These are phyloP conservation scores for Boletus reticuloceps DNA, from an alignment of 768 basidiomycete species.

Conservation along the genomic window DNA sequence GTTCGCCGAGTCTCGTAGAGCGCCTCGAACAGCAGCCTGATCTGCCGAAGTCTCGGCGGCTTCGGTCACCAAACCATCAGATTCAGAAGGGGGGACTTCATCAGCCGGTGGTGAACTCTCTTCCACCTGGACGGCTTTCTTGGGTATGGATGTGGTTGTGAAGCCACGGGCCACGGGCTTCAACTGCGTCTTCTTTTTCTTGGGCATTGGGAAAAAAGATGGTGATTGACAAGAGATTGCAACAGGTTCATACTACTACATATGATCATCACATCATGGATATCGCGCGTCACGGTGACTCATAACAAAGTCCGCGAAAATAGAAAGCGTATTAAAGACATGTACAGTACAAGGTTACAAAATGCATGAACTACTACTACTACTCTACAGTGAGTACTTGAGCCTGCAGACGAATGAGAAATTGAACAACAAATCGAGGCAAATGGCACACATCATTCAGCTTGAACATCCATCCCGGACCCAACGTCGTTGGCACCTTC, in stretches of 20 bases:
- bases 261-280: background rate
- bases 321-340: slow-evolving; percentile 25
- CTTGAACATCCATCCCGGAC: slow-evolving; percentile 23
- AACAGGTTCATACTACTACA: background rate
- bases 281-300: background rate
- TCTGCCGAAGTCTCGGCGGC: slow-evolving; percentile 2
- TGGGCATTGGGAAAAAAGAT: slow-evolving; percentile 49
- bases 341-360: slow-evolving; percentile 32
- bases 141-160: slow-evolving; percentile 79
- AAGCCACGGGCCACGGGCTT: slow-evolving; percentile 76
- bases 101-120: slow-evolving; percentile 19
- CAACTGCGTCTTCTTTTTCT: slow-evolving; percentile 83
- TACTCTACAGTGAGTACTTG: slow-evolving; percentile 31
- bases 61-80: slow-evolving; percentile 6
- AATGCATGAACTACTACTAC: slow-evolving; percentile 13
- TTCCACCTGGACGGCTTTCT: slow-evolving; percentile 50
- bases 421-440: slow-evolving; percentile 11
- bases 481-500: slow-evolving; percentile 23
- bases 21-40: slow-evolving; percentile 1
- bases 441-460: slow-evolving; percentile 20
- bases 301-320: background rate
- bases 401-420: slow-evolving; percentile 10
- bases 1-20: slow-evolving; percentile 22
- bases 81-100: slow-evolving; percentile 1
- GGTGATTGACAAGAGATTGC: background rate